Conservation (phyloP, 441 rosid genomes). For the Lagerstroemia fauriei region DNA sequence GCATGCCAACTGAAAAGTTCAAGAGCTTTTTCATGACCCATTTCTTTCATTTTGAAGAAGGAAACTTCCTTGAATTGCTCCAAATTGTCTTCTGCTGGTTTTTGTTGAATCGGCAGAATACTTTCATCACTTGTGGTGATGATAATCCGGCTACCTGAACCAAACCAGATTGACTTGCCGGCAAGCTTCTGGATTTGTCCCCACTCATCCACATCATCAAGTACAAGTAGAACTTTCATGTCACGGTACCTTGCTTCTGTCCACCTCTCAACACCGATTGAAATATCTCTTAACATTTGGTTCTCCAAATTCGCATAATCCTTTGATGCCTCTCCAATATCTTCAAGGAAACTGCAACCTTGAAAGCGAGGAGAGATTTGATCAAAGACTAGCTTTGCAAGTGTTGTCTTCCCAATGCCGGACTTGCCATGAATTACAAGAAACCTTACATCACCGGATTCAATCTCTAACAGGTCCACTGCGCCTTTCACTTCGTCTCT, state of each 20-base stretch:
- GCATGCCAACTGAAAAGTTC: constrained; percentile 12
- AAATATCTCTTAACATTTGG: neutral
- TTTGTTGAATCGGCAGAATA: too few species aligned
- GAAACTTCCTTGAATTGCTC: too few species aligned
- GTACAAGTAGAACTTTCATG: constrained; percentile 1
- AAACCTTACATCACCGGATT: neutral
- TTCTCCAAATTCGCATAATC: neutral
- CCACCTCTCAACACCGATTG: neutral
- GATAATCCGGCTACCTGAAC: neutral
- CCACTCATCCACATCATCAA: neutral
- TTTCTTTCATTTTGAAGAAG: neutral
- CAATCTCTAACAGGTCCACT: neutral
- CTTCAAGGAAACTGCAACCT: too few species aligned
- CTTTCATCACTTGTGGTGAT: too few species aligned
- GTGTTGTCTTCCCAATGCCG: neutral
- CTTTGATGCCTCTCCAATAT: neutral
- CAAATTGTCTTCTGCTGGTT: too few species aligned
- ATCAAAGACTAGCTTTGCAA: neutral
- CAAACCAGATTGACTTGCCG: neutral
- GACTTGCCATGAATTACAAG: neutral
- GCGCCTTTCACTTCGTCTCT: too few species aligned
- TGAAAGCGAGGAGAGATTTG: too few species aligned
- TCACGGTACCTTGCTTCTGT: neutral
- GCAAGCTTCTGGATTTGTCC: neutral
- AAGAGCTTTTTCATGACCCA: neutral